Conservation (phyloP, 2,329 filamentous ascomycete genomes). For the Neonectria ditissima region DNA sequence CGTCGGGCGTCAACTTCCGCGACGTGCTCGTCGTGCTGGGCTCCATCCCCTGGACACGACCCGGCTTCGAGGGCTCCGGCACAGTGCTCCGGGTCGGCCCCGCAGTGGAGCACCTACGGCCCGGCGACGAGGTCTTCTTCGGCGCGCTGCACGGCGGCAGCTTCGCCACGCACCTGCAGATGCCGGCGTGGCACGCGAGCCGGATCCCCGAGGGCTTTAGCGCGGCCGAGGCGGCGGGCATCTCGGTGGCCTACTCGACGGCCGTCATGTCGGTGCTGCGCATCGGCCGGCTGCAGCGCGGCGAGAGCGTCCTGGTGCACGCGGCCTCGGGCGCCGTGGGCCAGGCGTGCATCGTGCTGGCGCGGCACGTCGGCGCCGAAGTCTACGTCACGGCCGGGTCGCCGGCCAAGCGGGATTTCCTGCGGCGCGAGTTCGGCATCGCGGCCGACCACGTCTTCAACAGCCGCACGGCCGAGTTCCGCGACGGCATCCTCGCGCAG, state of each 20-base stretch:
- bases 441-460: slow-evolving; percentile 1
- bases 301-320: slow-evolving; percentile 50
- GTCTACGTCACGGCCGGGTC: slow-evolving; percentile 7
- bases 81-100: slow-evolving; percentile 35
- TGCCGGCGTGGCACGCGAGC: too few relatives aligned
- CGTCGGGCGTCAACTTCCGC: slow-evolving; percentile 34
- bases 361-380: slow-evolving; percentile 26
- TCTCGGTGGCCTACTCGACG: slow-evolving; percentile 31
- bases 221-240: slow-evolving; percentile 8
- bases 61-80: slow-evolving; percentile 44
- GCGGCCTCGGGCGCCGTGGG: slow-evolving; percentile 38
- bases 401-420: slow-evolving; percentile 4
- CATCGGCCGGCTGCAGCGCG: slow-evolving; percentile 44
- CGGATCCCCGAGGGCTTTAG: too few relatives aligned
- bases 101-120: slow-evolving; percentile 26
- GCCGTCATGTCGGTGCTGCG: slow-evolving; percentile 15
- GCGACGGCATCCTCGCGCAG: slow-evolving; percentile 1
- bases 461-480: slow-evolving; percentile 5
- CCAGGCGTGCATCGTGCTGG: slow-evolving; percentile 28
- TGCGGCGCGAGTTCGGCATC: background rate
- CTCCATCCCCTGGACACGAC: slow-evolving; percentile 36
- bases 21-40: slow-evolving; percentile 40
- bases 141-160: too few relatives aligned
- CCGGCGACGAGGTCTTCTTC: slow-evolving; percentile 26
- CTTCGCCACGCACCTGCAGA: too few relatives aligned